A percentile compares a stretch with the other conserved stretches of the same genome.
Conservation (phyloP, 257 asterid genomes). For the Eucommia ulmoides region DNA sequence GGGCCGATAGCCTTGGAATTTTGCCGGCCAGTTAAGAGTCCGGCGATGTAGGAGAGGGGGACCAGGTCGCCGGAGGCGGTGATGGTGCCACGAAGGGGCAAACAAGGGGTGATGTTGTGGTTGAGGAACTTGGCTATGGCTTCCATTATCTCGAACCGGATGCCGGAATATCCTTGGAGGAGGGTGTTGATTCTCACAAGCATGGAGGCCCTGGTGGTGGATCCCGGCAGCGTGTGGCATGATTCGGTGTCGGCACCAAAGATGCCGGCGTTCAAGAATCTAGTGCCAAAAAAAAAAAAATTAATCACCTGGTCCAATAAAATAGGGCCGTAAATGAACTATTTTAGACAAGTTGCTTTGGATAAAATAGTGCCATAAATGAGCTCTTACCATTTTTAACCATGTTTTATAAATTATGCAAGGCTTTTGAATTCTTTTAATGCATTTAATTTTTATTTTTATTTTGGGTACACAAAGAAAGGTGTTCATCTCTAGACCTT, state of each 20-base stretch:
- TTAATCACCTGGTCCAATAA: too few relatives aligned
- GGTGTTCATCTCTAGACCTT: too few relatives aligned
- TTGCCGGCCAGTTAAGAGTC: conserved; percentile 24
- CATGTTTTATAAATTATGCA: too few relatives aligned
- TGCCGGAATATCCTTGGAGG: conserved; percentile 42
- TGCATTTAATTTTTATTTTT: too few relatives aligned
- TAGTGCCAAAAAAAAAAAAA: too few relatives aligned
- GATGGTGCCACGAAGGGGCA: conserved; percentile 34
- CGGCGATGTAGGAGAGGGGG: conserved; percentile 33
- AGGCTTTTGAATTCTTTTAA: too few relatives aligned
- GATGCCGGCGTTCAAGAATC: conserved; percentile 30
- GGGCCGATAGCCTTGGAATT: conserved; percentile 28
- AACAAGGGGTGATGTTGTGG: conserved; percentile 27
- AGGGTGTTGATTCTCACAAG: conserved; percentile 34
- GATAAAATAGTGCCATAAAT: too few relatives aligned
- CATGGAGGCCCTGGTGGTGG: conserved; percentile 35
- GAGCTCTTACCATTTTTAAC: too few relatives aligned
- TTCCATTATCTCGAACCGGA: conserved; percentile 26
- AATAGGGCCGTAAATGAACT: too few relatives aligned
- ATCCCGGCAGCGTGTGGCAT: conserved; percentile 22
- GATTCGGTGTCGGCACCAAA: conserved; percentile 20
- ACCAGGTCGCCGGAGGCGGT: conserved; percentile 30
- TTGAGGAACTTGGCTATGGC: conserved; percentile 24
- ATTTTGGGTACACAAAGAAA: too few relatives aligned
- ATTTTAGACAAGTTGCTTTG: too few relatives aligned